Evolutionary conservation across 2,329 filamentous ascomycete species (phyloP).

Genomic region (Aspergillus novofumigatus): DNA sequence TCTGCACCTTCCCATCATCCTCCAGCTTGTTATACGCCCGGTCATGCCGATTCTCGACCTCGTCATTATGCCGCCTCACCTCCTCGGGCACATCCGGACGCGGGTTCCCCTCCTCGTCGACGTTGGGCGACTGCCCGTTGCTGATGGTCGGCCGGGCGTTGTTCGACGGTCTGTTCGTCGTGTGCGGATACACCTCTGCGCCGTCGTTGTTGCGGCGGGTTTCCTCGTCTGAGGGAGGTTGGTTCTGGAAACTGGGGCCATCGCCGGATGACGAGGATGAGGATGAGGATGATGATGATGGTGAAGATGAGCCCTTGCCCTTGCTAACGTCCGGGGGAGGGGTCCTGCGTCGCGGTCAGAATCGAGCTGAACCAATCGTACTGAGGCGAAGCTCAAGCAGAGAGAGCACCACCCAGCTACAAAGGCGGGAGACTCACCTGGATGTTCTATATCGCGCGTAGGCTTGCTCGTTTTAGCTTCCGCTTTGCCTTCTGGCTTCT

Average conservation of each 20-base stretch:
- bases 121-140: slow-evolving; percentile 28
- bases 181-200: slow-evolving; percentile 6
- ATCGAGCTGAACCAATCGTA: not conserved
- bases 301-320: not conserved
- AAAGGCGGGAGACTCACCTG: slow-evolving; percentile 5
- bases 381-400: no score
- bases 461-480: slow-evolving; percentile 7
- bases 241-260: not conserved
- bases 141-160: slow-evolving; percentile 31
- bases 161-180: slow-evolving; percentile 25
- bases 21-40: slow-evolving; percentile 29
- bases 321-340: slow-evolving; percentile 18
- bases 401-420: not conserved
- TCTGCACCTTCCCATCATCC: slow-evolving; percentile 21
- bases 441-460: slow-evolving; percentile 21
- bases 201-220: not conserved
- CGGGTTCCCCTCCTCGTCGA: slow-evolving; percentile 25
- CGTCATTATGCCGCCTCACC: slow-evolving; percentile 33
- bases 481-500: slow-evolving; percentile 4
- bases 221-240: not conserved
- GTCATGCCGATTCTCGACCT: slow-evolving; percentile 31
- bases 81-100: slow-evolving; percentile 28
- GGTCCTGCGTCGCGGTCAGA: slow-evolving; percentile 13
- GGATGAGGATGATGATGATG: slow-evolving; percentile 3
- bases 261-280: not conserved